These are phyloP conservation scores for Prinsepia uniflora DNA, from an alignment of 306 rosid species.

Conservation along the genomic window DNA sequence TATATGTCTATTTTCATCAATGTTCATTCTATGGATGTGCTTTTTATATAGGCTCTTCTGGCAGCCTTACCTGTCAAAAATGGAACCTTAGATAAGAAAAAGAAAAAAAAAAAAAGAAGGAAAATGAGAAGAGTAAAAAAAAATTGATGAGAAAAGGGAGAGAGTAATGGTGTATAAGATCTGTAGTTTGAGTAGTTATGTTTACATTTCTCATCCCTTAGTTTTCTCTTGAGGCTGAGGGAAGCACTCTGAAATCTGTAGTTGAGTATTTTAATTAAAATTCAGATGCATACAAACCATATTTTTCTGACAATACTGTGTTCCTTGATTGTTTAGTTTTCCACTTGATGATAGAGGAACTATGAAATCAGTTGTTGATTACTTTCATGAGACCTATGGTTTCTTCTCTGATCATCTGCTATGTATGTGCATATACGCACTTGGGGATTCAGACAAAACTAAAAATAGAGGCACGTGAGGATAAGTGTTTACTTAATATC, in stretches of 20 bases:
- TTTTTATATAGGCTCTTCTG: not conserved
- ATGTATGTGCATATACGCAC: not conserved
- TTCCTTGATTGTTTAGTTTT: conserved; percentile 46
- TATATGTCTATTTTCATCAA: not conserved
- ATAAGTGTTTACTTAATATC: not conserved
- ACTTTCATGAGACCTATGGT: conserved; percentile 80
- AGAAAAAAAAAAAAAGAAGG: not conserved
- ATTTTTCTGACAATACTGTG: conserved; percentile 3
- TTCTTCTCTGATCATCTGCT: conserved; percentile 8
- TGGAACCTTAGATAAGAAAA: not conserved
- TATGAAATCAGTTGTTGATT: conserved; percentile 85
- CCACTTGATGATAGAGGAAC: conserved; percentile 93
- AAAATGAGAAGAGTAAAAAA: not conserved
- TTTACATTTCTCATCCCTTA: not conserved
- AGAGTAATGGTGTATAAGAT: not conserved
- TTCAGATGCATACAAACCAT: not conserved
- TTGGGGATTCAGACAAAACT: too few species aligned
- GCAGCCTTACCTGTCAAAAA: not conserved
- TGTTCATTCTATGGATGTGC: not conserved
- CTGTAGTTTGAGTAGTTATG: not conserved
- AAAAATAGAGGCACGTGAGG: not conserved
- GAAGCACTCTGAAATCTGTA: conserved; percentile 56
- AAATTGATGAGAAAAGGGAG: not conserved
- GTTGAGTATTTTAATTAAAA: conserved; percentile 72
- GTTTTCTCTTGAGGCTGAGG: not conserved